Conservation (phyloP, 2,329 filamentous ascomycete species). For the Xylaria sp. region DNA sequence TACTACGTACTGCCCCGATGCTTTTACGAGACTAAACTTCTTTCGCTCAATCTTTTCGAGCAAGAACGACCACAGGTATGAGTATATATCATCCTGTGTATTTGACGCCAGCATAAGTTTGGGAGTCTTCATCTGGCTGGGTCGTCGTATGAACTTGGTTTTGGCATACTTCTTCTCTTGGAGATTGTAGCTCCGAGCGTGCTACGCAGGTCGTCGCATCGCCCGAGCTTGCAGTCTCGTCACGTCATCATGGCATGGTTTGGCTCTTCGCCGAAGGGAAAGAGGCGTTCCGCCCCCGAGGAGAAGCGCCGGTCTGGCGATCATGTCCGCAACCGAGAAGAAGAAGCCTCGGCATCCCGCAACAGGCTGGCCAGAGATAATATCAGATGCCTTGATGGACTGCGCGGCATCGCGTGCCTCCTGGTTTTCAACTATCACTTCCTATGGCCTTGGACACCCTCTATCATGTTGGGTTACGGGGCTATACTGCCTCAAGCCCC, state of each 20-base stretch:
- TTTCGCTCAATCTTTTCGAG: neutral
- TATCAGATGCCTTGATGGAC: constrained; percentile 55
- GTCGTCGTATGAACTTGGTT: neutral
- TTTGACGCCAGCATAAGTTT: neutral
- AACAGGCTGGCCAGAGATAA: constrained; percentile 47
- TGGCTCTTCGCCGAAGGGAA: constrained; percentile 6
- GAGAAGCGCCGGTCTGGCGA: constrained; percentile 20
- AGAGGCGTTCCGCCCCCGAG: constrained; percentile 6
- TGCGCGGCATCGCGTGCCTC: constrained; percentile 56
- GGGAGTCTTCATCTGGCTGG: neutral
- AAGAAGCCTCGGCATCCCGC: constrained; percentile 2
- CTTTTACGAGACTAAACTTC: constrained; percentile 5
- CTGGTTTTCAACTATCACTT: constrained; percentile 59
- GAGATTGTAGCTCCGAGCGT: neutral
- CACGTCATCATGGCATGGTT: constrained; percentile 9
- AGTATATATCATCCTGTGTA: neutral
- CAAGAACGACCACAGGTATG: neutral
- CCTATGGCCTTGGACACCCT: constrained; percentile 55
- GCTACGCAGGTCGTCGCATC: constrained; percentile 3
- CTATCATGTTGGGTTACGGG: constrained; percentile 56
- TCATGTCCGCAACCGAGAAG: constrained; percentile 7
- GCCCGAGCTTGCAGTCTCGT: neutral
- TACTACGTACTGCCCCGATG: neutral
- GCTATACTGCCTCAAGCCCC: constrained; percentile 52
- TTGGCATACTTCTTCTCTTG: neutral